phyloP scores from a whole-genome alignment of 805 yeast genomes.

The Myxozyma nipponensis region DNA sequence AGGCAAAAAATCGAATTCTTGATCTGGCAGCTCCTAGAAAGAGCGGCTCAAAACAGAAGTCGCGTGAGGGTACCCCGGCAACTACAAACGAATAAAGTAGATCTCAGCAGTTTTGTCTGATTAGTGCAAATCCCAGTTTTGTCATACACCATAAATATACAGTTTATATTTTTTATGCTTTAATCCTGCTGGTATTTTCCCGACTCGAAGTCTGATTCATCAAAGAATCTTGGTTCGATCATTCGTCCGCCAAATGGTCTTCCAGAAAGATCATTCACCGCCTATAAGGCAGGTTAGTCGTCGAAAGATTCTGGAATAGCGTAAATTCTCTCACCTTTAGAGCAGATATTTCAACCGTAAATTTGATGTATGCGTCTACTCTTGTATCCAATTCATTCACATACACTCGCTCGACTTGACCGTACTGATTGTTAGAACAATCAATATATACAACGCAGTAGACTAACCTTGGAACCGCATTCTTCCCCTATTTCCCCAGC shows the following conservation, averaged over 20 bases:
- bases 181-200: constrained; percentile 2
- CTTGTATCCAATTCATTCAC: constrained; percentile 3
- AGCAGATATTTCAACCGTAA: constrained; percentile 25
- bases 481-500: constrained; percentile 25
- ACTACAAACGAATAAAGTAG: too few relatives aligned
- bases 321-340: constrained; percentile 11
- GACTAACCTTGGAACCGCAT: constrained; percentile 20
- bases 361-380: constrained; percentile 18
- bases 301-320: neutral
- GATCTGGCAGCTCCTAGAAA: constrained; percentile 14
- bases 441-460: too few relatives aligned
- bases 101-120: too few relatives aligned
- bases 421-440: constrained; percentile 12
- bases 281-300: constrained; percentile 2
- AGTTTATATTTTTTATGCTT: too few relatives aligned
- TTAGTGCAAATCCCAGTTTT: too few relatives aligned
- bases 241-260: constrained; percentile 12
- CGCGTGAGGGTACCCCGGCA: constrained; percentile 1
- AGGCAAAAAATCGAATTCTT: constrained; percentile 17
- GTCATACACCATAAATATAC: neutral
- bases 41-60: constrained; percentile 4
- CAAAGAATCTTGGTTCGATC: constrained; percentile 9
- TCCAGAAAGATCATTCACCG: constrained; percentile 23
- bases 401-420: constrained; percentile 24
- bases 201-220: constrained; percentile 17